Conservation (phyloP, 2,329 filamentous ascomycete genomes). For the Penicillium capsulatum region DNA sequence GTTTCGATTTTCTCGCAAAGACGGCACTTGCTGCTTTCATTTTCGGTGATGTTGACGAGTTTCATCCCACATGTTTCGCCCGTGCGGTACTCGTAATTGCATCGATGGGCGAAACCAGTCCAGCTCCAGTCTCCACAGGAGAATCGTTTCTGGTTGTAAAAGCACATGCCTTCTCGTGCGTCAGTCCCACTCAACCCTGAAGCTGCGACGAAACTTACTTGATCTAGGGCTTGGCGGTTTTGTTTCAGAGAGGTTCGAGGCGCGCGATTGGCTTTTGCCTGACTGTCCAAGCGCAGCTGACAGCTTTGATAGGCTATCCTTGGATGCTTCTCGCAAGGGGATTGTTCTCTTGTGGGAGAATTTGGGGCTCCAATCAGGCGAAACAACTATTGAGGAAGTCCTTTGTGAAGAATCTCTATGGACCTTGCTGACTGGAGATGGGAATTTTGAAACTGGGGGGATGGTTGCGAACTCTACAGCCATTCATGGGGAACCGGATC, state of each 20-base stretch:
- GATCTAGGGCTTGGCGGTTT: conserved; percentile 20
- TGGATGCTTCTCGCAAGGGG: conserved; percentile 19
- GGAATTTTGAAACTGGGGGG: conserved; percentile 29
- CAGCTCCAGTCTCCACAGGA: conserved; percentile 88
- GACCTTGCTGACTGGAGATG: conserved; percentile 12
- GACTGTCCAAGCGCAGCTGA: conserved; percentile 23
- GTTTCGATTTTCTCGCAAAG: conserved; percentile 85
- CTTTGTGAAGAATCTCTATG: conserved; percentile 23
- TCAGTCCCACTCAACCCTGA: conserved; percentile 27
- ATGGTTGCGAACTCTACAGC: conserved; percentile 25
- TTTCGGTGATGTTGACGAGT: conserved; percentile 71
- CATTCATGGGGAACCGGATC: conserved; percentile 26
- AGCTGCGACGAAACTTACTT: conserved; percentile 33
- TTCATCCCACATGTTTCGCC: conserved; percentile 96
- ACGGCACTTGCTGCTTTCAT: conserved; percentile 65
- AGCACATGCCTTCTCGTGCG: conserved; percentile 67
- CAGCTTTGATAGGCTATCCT: conserved; percentile 34
- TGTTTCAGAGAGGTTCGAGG: conserved; percentile 32
- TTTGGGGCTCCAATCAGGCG: conserved; percentile 19
- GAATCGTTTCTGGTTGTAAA: conserved; percentile 87
- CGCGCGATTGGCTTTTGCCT: conserved; percentile 31
- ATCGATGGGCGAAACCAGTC: conserved; percentile 88
- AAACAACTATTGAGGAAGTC: conserved; percentile 13
- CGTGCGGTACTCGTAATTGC: conserved; percentile 89
- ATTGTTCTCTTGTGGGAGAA: conserved; percentile 17